These are phyloP conservation scores for Fagopyrum esculentum DNA, from an alignment of 148 eudicot species.

Conservation along the genomic window DNA sequence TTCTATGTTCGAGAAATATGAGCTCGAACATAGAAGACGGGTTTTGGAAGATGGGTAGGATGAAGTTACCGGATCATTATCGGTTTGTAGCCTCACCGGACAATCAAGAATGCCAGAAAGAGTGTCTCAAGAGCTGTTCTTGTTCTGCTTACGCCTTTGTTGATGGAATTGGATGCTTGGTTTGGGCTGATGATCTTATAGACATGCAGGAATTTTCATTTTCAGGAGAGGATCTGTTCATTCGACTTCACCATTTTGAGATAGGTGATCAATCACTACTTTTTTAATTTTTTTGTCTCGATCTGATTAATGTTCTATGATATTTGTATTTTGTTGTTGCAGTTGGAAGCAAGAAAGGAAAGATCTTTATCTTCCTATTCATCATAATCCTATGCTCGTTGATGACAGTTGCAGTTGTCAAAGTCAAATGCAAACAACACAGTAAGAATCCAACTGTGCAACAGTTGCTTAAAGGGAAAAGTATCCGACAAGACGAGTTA, in stretches of 20 bases:
- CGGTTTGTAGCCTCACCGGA: neutral
- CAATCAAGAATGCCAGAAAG: neutral
- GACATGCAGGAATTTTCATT: slow-evolving; percentile 26
- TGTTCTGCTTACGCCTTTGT: neutral
- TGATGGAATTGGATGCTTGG: neutral
- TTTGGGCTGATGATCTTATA: slow-evolving; percentile 27
- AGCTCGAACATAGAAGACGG: slow-evolving; percentile 20
- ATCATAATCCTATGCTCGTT: neutral
- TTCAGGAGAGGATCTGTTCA: slow-evolving; percentile 23
- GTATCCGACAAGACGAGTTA: slow-evolving; percentile 3
- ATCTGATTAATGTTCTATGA: neutral
- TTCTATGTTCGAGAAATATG: slow-evolving; percentile 30
- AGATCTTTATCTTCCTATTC: neutral
- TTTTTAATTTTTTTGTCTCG: neutral
- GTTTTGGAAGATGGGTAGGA: slow-evolving; percentile 20
- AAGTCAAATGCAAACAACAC: neutral
- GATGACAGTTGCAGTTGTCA: neutral
- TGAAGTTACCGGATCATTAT: slow-evolving; percentile 30
- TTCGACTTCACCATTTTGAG: slow-evolving; percentile 35
- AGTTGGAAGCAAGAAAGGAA: neutral
- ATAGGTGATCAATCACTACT: slow-evolving; percentile 19
- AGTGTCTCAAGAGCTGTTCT: slow-evolving; percentile 23
- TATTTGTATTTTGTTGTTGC: neutral
- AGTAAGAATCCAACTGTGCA: neutral
- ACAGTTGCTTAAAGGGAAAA: neutral